Evolutionary conservation across 139 green algal genomes (phyloP), one percentile per base, ranked within the genome.

Genomic region (Chlorella sorokiniana): DNA sequence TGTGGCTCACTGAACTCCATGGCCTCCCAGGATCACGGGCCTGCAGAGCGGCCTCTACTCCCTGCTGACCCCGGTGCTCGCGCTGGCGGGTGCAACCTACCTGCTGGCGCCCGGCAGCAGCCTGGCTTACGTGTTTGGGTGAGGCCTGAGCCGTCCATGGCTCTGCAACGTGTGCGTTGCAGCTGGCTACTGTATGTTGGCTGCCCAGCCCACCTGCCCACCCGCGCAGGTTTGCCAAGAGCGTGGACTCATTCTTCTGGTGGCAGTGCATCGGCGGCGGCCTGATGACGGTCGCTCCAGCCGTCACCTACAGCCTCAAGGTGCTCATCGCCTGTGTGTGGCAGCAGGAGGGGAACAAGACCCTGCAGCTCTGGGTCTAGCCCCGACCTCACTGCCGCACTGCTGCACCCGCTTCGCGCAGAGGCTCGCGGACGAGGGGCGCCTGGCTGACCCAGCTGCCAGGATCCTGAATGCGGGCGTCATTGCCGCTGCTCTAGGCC

Each of bases 271-370:
- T 86, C 3, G 81, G 81, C 31, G 81, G 59, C 1, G 72, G 65
- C 8, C 70, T 86, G 23, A 74, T 86, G 69, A 86, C 81, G 0
- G 67, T 81, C 7, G 54, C 59, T 4, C 81, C 81, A 5, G 56
- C 81, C 18, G n/a, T 83, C n/a, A 86, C 81, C 9, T 86, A 51
- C 70, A 69, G 38, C 18, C 70, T 86, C 40, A 86, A 86, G 77
- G 76, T 51, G 33, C 22, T 59, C 59, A 18, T 23, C 20, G 42
- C 44, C 25, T 41, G 69, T n/a, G 18, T 65, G 16, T n/a, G n/a
- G n/a, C n/a, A n/a, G n/a, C n/a, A n/a, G n/a, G n/a, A n/a, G n/a
- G n/a, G n/a, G n/a, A n/a, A n/a, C n/a, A n/a, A n/a, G n/a, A n/a
- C n/a, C n/a, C n/a, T n/a, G n/a, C n/a, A n/a, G n/a, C n/a, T n/a